phyloP scores from a whole-genome alignment of 225 moss, liverwort and hornwort species.

The Rhytidiadelphus loreus region DNA sequence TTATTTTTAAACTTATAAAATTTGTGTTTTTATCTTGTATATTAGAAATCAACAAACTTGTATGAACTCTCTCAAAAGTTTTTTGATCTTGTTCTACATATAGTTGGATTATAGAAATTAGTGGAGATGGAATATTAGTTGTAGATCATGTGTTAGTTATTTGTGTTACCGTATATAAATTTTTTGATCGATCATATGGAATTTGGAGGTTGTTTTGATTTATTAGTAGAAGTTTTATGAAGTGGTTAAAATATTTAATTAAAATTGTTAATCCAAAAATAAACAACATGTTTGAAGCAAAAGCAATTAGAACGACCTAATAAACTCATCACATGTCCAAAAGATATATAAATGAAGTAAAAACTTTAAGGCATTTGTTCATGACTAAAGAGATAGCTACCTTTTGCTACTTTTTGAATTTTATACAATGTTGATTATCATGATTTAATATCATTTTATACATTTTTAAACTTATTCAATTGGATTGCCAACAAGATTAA shows the following conservation, averaged over 20 bases:
- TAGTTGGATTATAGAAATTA: neutral
- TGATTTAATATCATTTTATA: neutral
- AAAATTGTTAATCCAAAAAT: neutral
- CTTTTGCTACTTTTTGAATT: neutral
- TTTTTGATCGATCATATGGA: neutral
- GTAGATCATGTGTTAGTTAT: neutral
- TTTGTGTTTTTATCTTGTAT: neutral
- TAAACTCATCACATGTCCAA: neutral
- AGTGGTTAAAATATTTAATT: neutral
- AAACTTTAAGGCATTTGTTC: neutral
- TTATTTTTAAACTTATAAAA: neutral
- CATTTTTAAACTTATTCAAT: neutral
- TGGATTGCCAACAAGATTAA: neutral
- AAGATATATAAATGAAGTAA: too few relatives aligned
- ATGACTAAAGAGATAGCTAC: neutral
- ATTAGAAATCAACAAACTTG: neutral
- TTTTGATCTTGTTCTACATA: neutral
- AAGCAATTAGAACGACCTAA: neutral
- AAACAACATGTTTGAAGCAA: neutral
- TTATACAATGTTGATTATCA: neutral
- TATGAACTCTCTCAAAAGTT: accelerated
- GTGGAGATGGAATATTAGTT: neutral
- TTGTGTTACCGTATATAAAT: neutral
- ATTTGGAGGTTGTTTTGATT: neutral
- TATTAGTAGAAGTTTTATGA: neutral